Conservation (phyloP, 768 basidiomycete genomes). For the Saitozyma sp. region DNA sequence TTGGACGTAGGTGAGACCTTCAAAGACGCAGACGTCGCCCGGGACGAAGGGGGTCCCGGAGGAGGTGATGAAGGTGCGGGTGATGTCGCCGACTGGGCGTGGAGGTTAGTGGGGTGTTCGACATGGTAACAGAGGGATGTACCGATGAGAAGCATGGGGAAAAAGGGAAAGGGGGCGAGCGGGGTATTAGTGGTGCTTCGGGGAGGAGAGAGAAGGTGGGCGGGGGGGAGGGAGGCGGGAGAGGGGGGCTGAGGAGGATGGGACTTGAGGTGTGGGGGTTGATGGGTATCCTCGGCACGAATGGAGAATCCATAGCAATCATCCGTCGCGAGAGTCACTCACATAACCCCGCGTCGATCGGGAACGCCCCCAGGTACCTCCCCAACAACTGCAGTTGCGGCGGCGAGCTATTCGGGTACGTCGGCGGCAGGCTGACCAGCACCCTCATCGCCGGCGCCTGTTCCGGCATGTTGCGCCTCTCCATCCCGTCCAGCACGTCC, state of each 20-base stretch:
- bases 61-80: conserved; percentile 50
- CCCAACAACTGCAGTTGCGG: conserved; percentile 53
- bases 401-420: conserved; percentile 47
- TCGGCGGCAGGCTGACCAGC: conserved; percentile 49
- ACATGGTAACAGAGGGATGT: too few species aligned
- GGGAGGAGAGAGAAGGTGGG: too few species aligned
- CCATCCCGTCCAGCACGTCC: conserved; percentile 27
- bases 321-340: conserved; percentile 12
- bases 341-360: conserved; percentile 51
- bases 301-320: neutral
- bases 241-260: neutral
- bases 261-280: conserved; percentile 4
- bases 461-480: conserved; percentile 11
- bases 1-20: conserved; percentile 48
- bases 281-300: neutral
- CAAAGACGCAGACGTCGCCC: conserved; percentile 53
- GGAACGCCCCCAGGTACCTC: conserved; percentile 50
- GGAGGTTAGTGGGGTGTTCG: too few species aligned
- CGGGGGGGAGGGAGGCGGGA: neutral
- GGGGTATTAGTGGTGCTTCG: conserved; percentile 3
- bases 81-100: conserved; percentile 48
- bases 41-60: conserved; percentile 45
- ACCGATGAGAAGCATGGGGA: too few species aligned
- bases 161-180: neutral
- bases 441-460: conserved; percentile 35